A percentile compares a stretch with the other conserved stretches of the same genome.
Conservation (phyloP, 306 rosid species). For the Sesbania bispinosa region DNA sequence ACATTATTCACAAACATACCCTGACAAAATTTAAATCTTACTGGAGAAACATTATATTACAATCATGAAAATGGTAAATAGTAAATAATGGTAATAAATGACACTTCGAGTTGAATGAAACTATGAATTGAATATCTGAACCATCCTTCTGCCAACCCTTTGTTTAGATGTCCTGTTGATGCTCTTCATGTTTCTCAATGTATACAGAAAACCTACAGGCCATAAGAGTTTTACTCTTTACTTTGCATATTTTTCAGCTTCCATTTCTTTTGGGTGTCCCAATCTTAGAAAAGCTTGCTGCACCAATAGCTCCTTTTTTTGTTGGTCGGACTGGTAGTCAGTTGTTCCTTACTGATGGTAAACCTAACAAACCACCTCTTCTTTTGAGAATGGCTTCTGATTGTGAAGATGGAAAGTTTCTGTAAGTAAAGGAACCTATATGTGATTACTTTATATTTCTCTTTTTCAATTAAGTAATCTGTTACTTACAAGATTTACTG, state of each 20-base stretch:
- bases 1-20: background rate
- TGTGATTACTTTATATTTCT: background rate
- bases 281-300: conserved; percentile 78
- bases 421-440: conserved; percentile 49
- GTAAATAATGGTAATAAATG: background rate
- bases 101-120: background rate
- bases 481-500: conserved; percentile 26
- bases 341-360: conserved; percentile 90
- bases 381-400: conserved; percentile 92
- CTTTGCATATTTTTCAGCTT: conserved; percentile 53
- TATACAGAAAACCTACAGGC: conserved; percentile 4
- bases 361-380: conserved; percentile 83
- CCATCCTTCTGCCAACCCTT: background rate
- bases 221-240: conserved; percentile 13
- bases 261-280: conserved; percentile 86
- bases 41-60: background rate
- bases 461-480: background rate
- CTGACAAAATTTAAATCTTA: background rate
- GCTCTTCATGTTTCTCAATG: conserved; percentile 15
- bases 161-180: background rate
- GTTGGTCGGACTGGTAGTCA: conserved; percentile 92
- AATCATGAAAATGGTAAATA: background rate
- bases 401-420: conserved; percentile 75
- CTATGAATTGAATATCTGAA: background rate
- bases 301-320: conserved; percentile 78